Conservation (phyloP, 495 filamentous ascomycete genomes). For the Hypomontagnella submonticulosa region DNA sequence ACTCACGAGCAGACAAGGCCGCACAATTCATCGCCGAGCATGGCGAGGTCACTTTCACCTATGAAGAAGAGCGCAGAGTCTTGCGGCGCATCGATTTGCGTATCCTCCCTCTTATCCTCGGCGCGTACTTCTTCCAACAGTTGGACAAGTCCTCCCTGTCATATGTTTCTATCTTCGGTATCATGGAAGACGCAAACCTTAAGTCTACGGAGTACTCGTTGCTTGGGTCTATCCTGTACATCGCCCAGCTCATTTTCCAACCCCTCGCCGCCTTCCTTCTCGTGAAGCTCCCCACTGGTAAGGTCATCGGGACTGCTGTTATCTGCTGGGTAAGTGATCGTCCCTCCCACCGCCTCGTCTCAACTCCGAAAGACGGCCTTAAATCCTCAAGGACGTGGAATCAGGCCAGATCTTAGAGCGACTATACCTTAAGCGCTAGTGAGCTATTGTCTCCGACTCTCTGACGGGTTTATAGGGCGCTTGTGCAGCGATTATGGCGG, state of each 20-base stretch:
- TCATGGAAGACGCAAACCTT: constrained; percentile 61
- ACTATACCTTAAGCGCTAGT: neutral
- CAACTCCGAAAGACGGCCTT: too few relatives aligned
- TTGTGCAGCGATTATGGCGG: constrained; percentile 53
- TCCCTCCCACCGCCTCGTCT: too few relatives aligned
- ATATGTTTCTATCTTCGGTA: constrained; percentile 65
- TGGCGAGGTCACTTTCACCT: constrained; percentile 50
- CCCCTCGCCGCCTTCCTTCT: constrained; percentile 58
- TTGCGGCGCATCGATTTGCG: constrained; percentile 59
- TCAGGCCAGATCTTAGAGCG: too few relatives aligned
- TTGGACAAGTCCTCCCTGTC: constrained; percentile 65
- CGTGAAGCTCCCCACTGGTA: constrained; percentile 62
- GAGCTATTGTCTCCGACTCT: neutral
- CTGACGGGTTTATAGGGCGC: constrained; percentile 41
- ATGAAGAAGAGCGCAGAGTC: constrained; percentile 54
- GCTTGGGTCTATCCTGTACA: constrained; percentile 58
- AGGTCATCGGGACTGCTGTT: constrained; percentile 55
- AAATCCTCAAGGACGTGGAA: too few relatives aligned
- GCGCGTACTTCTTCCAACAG: constrained; percentile 64
- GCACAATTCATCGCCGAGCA: constrained; percentile 56
- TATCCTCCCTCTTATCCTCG: constrained; percentile 61
- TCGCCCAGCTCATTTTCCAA: constrained; percentile 59
- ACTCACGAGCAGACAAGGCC: constrained; percentile 49
- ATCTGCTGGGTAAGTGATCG: constrained; percentile 50
- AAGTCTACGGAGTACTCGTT: constrained; percentile 60